phyloP scores from a whole-genome alignment of 805 yeast genomes.

The Candida hungchunana region DNA sequence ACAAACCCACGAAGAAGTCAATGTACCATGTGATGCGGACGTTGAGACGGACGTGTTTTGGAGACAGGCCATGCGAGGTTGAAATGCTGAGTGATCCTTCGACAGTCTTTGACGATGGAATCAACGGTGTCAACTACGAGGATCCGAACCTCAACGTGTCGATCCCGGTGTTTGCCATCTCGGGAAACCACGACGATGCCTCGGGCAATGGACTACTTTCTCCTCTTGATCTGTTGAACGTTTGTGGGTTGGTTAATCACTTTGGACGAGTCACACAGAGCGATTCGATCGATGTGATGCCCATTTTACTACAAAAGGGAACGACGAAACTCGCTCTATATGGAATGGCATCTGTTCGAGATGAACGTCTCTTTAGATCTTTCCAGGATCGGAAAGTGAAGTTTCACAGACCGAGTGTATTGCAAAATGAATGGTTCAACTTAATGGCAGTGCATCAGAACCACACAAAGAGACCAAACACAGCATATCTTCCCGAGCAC shows the following conservation, averaged over 20 bases:
- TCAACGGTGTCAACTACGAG: constrained; percentile 76
- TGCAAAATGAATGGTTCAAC: constrained; percentile 72
- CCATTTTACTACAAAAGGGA: constrained; percentile 81
- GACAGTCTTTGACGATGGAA: constrained; percentile 55
- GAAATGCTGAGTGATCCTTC: constrained; percentile 79
- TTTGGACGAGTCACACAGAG: constrained; percentile 79
- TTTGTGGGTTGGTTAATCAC: constrained; percentile 81
- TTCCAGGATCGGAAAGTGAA: constrained; percentile 77
- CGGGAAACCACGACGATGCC: constrained; percentile 97
- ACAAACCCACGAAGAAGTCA: constrained; percentile 84
- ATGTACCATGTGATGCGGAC: constrained; percentile 76
- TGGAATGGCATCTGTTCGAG: constrained; percentile 85
- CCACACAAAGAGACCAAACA: constrained; percentile 69
- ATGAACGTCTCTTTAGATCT: constrained; percentile 79
- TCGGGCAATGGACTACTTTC: constrained; percentile 80
- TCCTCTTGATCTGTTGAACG: constrained; percentile 81
- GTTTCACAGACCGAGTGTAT: constrained; percentile 64
- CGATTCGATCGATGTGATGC: constrained; percentile 69
- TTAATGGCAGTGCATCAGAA: constrained; percentile 89
- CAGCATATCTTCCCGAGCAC: constrained; percentile 79
- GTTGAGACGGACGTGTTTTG: constrained; percentile 68
- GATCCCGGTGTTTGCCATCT: constrained; percentile 85
- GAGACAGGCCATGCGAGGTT: constrained; percentile 82
- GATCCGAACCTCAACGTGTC: constrained; percentile 88
- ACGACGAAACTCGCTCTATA: constrained; percentile 76